Evolutionary conservation across 805 yeast species (phyloP), one percentile per base, ranked within the genome.

Genomic region (Saccharomycopsis selenospora): DNA sequence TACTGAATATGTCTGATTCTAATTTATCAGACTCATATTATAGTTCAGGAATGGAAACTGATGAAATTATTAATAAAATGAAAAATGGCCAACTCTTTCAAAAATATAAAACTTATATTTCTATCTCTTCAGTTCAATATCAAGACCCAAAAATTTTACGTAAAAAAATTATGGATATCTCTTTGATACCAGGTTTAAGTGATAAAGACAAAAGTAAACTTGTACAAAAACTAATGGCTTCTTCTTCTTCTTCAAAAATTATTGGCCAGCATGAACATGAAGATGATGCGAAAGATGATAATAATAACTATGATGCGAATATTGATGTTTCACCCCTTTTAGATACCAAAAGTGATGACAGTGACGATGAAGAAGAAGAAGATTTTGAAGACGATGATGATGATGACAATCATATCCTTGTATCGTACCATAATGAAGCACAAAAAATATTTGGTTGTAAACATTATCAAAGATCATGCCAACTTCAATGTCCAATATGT

Each of bases 381-480:
- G 80, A 6, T 17, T 22, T 11, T 48, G 4, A 55, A 77, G 2
- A 59, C 69, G 2, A 62, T 80, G 1, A 75, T 0, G 73, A 69
- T 5, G 57, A 60, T 14, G 88, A 82, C 56, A 67, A 62, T 38
- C 49, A 56, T 20, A 76, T 33, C 81, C 1, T 64, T 7, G 7
- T 23, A 11, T 43, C 79, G 0, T 82, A 68, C 57, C 69, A 71
- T 56, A 71, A 73, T 55, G 57, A 63, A 26, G 65, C 65, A 10
- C 66, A 67, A 11, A 67, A 67, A 2, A 66, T 76, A 1, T 61
- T 82, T 25, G 97, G 97, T 2, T 90, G 97, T 61, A 67, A 66
- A 18, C 97, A 90, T 64, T 90, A 90, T 64, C 84, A 79, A 59
- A 68, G 95, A 28, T 81, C 82, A 52, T 88, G 95, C 66, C 88